These are phyloP conservation scores for Tuber microsphaerosporum DNA, from an alignment of 495 filamentous ascomycete genomes.

Conservation along the genomic window DNA sequence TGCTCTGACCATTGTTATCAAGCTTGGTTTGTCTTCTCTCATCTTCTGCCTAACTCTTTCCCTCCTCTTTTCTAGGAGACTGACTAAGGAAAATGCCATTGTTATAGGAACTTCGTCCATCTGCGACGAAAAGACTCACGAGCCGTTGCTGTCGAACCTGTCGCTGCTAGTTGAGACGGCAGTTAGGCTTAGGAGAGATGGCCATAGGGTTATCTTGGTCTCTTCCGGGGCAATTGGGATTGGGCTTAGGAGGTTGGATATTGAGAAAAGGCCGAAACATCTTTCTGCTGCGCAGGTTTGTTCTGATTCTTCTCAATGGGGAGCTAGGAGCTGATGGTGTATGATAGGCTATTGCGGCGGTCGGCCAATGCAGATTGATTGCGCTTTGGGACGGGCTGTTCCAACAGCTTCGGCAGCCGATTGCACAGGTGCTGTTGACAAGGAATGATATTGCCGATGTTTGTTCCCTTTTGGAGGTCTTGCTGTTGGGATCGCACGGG, in stretches of 20 bases:
- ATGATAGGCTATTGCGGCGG: slow-evolving; percentile 76
- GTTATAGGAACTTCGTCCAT: slow-evolving; percentile 86
- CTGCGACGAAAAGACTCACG: slow-evolving; percentile 92
- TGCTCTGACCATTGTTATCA: slow-evolving; percentile 75
- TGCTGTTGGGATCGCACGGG: slow-evolving; percentile 19
- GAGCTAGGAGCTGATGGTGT: neutral
- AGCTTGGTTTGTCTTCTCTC: slow-evolving; percentile 60
- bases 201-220: slow-evolving; percentile 87
- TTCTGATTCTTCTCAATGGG: neutral
- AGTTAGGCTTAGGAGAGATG: slow-evolving; percentile 74
- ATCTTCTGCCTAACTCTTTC: neutral
- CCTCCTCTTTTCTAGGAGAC: neutral
- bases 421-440: slow-evolving; percentile 92
- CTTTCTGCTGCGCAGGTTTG: slow-evolving; percentile 71
- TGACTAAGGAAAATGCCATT: neutral
- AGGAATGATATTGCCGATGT: slow-evolving; percentile 95
- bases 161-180: slow-evolving; percentile 89
- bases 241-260: slow-evolving; percentile 78
- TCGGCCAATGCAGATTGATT: slow-evolving; percentile 93
- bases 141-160: slow-evolving; percentile 86
- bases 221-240: slow-evolving; percentile 96
- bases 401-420: slow-evolving; percentile 73
- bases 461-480: slow-evolving; percentile 15
- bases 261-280: slow-evolving; percentile 81
- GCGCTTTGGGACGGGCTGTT: slow-evolving; percentile 92